phyloP scores from a whole-genome alignment of 202 grass and related monocot genomes.

The Saccharum hybrid region DNA sequence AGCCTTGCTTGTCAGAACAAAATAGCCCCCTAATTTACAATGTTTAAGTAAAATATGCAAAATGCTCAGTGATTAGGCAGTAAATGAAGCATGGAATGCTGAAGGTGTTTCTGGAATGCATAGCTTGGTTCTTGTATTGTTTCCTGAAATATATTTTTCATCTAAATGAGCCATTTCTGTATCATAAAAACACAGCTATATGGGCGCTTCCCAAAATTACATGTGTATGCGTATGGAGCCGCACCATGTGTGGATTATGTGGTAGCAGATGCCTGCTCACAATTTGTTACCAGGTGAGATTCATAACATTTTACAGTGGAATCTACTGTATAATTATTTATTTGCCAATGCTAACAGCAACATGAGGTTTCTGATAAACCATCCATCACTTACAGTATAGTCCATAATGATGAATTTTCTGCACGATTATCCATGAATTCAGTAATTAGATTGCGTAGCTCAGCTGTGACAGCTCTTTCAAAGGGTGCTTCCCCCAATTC shows the following conservation, averaged over 20 bases:
- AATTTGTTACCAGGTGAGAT: slow-evolving; percentile 81
- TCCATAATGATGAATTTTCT: slow-evolving; percentile 95
- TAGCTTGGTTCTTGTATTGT: slow-evolving; percentile 33
- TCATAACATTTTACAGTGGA: slow-evolving; percentile 25
- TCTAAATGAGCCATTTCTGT: slow-evolving; percentile 5
- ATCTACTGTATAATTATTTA: slow-evolving; percentile 23
- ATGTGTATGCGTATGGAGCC: slow-evolving; percentile 86
- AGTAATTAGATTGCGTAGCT: slow-evolving; percentile 69
- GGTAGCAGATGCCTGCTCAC: slow-evolving; percentile 78
- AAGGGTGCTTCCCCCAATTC: slow-evolving; percentile 55
- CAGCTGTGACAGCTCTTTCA: slow-evolving; percentile 75
- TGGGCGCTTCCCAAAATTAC: slow-evolving; percentile 76
- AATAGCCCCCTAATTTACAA: not conserved
- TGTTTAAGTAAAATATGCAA: not conserved
- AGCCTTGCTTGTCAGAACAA: not conserved
- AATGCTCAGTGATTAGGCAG: not conserved
- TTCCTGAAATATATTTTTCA: slow-evolving; percentile 25
- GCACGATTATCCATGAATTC: slow-evolving; percentile 85
- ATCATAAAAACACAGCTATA: slow-evolving; percentile 64
- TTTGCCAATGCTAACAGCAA: slow-evolving; percentile 32
- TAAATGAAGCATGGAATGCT: not conserved
- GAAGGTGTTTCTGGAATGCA: slow-evolving; percentile 1
- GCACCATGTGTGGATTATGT: slow-evolving; percentile 82
- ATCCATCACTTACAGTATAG: slow-evolving; percentile 59
- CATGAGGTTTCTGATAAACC: slow-evolving; percentile 36